Evolutionary conservation across 2,329 filamentous ascomycete species (phyloP).

Genomic region (Epicoccum nigrum): DNA sequence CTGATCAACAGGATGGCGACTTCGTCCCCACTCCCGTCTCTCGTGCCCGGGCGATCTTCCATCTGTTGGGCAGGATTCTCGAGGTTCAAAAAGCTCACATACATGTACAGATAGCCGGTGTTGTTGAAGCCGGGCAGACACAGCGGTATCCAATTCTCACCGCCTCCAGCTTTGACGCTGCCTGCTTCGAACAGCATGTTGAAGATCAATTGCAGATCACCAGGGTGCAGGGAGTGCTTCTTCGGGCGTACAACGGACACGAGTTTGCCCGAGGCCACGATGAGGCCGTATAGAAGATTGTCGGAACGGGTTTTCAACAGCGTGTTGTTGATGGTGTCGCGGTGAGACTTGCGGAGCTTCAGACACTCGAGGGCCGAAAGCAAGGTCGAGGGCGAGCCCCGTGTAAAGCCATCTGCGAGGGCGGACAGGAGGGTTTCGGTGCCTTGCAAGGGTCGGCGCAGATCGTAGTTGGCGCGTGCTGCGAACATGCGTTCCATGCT

Average conservation of each 20-base stretch:
- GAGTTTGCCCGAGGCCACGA: constrained; percentile 89
- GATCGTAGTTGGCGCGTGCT: constrained; percentile 89
- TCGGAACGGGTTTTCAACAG: constrained; percentile 79
- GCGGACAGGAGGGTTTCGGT: constrained; percentile 91
- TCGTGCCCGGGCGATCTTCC: constrained; percentile 47
- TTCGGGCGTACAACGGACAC: constrained; percentile 95
- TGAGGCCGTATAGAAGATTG: constrained; percentile 86
- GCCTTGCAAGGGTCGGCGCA: constrained; percentile 86
- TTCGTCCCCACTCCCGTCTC: constrained; percentile 63
- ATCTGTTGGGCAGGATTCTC: constrained; percentile 54
- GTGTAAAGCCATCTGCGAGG: constrained; percentile 91
- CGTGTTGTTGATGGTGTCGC: constrained; percentile 83
- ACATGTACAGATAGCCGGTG: constrained; percentile 97
- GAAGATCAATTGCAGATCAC: constrained; percentile 94
- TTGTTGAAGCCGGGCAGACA: constrained; percentile 98
- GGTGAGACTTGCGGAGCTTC: constrained; percentile 86
- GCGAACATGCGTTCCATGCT: constrained; percentile 86
- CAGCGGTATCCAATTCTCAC: constrained; percentile 96
- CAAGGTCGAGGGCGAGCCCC: constrained; percentile 85
- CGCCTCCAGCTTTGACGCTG: constrained; percentile 87
- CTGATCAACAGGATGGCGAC: constrained; percentile 94
- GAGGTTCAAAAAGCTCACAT: constrained; percentile 89
- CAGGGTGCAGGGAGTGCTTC: constrained; percentile 92
- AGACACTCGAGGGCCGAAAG: constrained; percentile 92
- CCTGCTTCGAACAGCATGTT: constrained; percentile 99